Percentiles rank a stretch among this genome's conserved stretches.
phyloP scores from a whole-genome alignment of 495 filamentous ascomycete genomes.

The Penicillium lividum region DNA sequence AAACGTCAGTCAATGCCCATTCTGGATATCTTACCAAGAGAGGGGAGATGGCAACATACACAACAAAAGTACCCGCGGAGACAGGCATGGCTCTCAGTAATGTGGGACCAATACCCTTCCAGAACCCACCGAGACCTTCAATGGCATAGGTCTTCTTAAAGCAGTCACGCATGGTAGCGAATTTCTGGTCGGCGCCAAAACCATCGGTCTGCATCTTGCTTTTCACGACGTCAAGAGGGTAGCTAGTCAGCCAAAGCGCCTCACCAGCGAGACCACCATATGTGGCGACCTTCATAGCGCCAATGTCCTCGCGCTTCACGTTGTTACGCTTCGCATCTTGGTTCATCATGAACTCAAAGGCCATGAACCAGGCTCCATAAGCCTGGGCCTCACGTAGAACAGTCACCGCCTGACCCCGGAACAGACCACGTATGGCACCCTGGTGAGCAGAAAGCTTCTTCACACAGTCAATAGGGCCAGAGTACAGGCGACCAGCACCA shows the following conservation, averaged over 20 bases:
- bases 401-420: slow-evolving; percentile 85
- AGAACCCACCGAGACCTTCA: slow-evolving; percentile 85
- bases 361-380: slow-evolving; percentile 92
- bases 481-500: slow-evolving; percentile 73
- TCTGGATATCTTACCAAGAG: background rate
- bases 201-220: slow-evolving; percentile 99
- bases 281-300: slow-evolving; percentile 79
- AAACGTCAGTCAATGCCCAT: slow-evolving; percentile 13
- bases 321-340: slow-evolving; percentile 74
- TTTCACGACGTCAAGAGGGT: slow-evolving; percentile 97
- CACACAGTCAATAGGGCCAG: slow-evolving; percentile 86
- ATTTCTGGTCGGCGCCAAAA: slow-evolving; percentile 69
- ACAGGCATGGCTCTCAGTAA: slow-evolving; percentile 96
- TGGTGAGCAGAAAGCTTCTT: slow-evolving; percentile 70
- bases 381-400: slow-evolving; percentile 87
- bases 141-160: slow-evolving; percentile 77
- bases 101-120: slow-evolving; percentile 95
- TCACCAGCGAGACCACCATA: slow-evolving; percentile 95
- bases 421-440: slow-evolving; percentile 71
- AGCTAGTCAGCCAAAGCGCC: slow-evolving; percentile 87
- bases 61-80: slow-evolving; percentile 92
- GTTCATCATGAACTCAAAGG: slow-evolving; percentile 97
- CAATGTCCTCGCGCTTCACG: slow-evolving; percentile 72
- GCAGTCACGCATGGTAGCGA: slow-evolving; percentile 83
- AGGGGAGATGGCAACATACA: slow-evolving; percentile 41